These are phyloP conservation scores for Pythium phragmiticola DNA, from an alignment of 352 stramenopile genomes.

Conservation along the genomic window DNA sequence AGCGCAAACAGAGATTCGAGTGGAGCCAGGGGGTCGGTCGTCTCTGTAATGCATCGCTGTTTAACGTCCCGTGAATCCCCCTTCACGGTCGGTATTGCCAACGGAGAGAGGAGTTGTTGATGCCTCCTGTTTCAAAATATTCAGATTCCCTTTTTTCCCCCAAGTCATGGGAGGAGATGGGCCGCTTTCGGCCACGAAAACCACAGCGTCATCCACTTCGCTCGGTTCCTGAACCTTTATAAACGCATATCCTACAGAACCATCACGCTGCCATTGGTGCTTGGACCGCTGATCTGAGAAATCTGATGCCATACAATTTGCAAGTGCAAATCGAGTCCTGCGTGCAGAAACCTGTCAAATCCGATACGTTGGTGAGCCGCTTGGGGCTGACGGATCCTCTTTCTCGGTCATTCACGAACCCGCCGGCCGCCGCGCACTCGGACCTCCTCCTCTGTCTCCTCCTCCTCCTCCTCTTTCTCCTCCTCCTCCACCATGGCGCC, in stretches of 20 bases:
- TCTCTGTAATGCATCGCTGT: background rate
- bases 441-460: background rate
- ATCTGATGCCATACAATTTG: slow-evolving; percentile 21
- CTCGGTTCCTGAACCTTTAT: slow-evolving; percentile 10
- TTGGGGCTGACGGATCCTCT: background rate
- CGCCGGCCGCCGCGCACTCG: slow-evolving; percentile 7
- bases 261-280: slow-evolving; percentile 7
- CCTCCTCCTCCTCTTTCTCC: slow-evolving; percentile 6
- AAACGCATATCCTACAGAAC: slow-evolving; percentile 3
- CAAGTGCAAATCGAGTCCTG: slow-evolving; percentile 1
- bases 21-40: background rate
- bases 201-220: background rate
- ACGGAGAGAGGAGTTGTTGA: background rate
- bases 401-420: slow-evolving; percentile 15
- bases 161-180: background rate
- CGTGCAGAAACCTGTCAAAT: slow-evolving; percentile 11
- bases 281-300: slow-evolving; percentile 19
- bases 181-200: background rate
- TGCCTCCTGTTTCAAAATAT: background rate
- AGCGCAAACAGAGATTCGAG: too few relatives aligned
- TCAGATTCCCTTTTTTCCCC: background rate
- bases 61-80: background rate
- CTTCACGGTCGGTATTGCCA: too few relatives aligned
- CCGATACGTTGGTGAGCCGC: slow-evolving; percentile 9
- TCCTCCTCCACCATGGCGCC: slow-evolving; percentile 19